Base-by-base conservation (phyloP, 257 asterid species). In the Paulownia fortunei region DNA sequence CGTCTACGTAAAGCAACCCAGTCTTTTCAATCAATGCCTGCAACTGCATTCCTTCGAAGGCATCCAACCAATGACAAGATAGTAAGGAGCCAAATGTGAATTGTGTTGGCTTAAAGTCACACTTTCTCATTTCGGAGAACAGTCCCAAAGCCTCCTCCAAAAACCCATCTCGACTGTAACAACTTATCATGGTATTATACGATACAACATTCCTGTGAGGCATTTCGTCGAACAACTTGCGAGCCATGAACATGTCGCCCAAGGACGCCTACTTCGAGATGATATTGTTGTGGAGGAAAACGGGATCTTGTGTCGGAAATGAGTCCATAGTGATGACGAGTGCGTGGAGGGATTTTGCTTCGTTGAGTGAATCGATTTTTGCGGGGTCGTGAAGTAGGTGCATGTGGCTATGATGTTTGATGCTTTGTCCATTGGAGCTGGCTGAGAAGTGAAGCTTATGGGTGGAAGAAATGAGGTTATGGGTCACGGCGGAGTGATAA, bases 221-320 rank as follows among this genome's bases (percentile, higher is more conserved):
- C 97, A 95, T 95, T 81, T 68, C 68, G 34, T 88, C 98, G 81
- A 95, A 95, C 90, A 95, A 0, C 26, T 82, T 72, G 26, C 85
- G 86, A 15, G 97, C 96, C 37, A 61, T 36, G 26, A 1, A 9
- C 5, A 83, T 49, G 5, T 89, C 85, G 2, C 91, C 91, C 21
- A 85, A 73, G 0, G 71, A 59, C 0, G 71, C 80, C 2, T 93
- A 95, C 76, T 46, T 82, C 0, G 79, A 6, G 2, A 90, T 70
- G 78, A 91, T 78, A 59, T 51, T 86, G 80, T 91, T 95, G 87
- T 76, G 80, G 59, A 90, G 80, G 82, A 86, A 87, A 26, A 91
- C 54, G 13, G 92, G 91, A 16, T 81, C 30, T 76, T 88, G 91
- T 12, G 62, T 52, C 15, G 88, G 83, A 52, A 77, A 58, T 23